Evolutionary conservation across 2,329 filamentous ascomycete genomes (phyloP).

Genomic region (Pseudonectria foliicola): DNA sequence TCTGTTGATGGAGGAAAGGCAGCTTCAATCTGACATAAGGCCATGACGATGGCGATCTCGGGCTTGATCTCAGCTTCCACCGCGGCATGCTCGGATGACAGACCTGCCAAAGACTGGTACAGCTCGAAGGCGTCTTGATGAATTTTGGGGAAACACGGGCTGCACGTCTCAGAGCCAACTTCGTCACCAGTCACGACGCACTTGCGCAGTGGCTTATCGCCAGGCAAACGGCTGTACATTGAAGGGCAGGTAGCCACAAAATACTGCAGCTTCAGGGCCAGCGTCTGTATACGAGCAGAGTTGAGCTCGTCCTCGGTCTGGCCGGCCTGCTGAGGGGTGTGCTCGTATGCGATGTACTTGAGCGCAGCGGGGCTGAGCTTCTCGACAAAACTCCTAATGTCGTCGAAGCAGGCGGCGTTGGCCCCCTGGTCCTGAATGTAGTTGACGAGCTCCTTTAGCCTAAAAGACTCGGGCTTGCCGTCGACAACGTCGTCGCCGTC

Average conservation of each 20-base stretch:
- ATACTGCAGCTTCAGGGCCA: constrained; percentile 39
- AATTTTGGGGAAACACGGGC: constrained; percentile 18
- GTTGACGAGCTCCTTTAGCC: constrained; percentile 27
- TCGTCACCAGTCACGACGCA: constrained; percentile 19
- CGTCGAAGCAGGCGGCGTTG: constrained; percentile 38
- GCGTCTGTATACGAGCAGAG: constrained; percentile 22
- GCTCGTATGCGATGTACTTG: constrained; percentile 31
- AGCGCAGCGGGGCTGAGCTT: constrained; percentile 34
- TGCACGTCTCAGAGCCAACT: constrained; percentile 12
- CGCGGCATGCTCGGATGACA: constrained; percentile 7
- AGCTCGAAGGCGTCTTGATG: constrained; percentile 14
- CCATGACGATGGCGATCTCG: constrained; percentile 29
- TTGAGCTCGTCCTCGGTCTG: constrained; percentile 17
- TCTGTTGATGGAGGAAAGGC: constrained; percentile 21
- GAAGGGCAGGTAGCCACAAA: constrained; percentile 33
- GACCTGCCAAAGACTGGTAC: constrained; percentile 8
- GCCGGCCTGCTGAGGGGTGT: constrained; percentile 26
- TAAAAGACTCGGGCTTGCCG: constrained; percentile 21
- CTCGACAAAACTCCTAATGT: constrained; percentile 38
- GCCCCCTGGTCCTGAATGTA: constrained; percentile 31
- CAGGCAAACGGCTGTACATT: constrained; percentile 15
- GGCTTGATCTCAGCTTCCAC: constrained; percentile 21
- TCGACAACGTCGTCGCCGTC: constrained; percentile 24
- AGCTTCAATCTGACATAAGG: constrained; percentile 27
- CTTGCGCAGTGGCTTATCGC: constrained; percentile 12